A percentile compares a stretch with the other conserved stretches of the same genome.
phyloP scores from a whole-genome alignment of 2,329 filamentous ascomycete genomes.

The Epichloe gansuensis region DNA sequence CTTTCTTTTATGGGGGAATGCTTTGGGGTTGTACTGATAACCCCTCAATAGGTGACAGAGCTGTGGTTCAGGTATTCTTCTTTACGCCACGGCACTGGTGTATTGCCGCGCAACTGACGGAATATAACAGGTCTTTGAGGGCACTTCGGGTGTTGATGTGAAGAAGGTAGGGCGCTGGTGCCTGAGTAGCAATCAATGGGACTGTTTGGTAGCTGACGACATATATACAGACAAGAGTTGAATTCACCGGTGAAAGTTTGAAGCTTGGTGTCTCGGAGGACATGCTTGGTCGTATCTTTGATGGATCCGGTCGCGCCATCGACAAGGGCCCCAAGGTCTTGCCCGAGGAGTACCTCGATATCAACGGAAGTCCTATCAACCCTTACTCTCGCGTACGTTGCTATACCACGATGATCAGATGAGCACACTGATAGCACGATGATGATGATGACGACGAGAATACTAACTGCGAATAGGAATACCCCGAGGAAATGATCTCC shows the following conservation, averaged over 20 bases:
- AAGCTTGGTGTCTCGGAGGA: slow-evolving; percentile 99
- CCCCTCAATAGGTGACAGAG: slow-evolving; percentile 58
- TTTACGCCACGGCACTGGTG: slow-evolving; percentile 3
- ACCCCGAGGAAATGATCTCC: slow-evolving; percentile 99
- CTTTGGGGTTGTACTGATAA: not conserved
- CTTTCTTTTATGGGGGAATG: no score
- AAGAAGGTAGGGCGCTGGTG: slow-evolving; percentile 61
- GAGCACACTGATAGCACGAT: not conserved
- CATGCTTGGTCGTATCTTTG: slow-evolving; percentile 98
- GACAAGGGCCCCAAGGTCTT: slow-evolving; percentile 98
- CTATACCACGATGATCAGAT: not conserved
- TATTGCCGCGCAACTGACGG: slow-evolving; percentile 12
- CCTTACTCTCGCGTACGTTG: slow-evolving; percentile 74
- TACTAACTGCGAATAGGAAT: slow-evolving; percentile 48
- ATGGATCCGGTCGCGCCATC: slow-evolving; percentile 93
- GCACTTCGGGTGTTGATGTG: slow-evolving; percentile 92
- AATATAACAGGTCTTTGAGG: slow-evolving; percentile 73
- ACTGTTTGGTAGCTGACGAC: slow-evolving; percentile 13
- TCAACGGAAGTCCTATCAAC: slow-evolving; percentile 98
- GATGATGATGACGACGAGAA: not conserved
- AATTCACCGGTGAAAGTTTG: slow-evolving; percentile 92
- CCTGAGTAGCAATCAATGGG: not conserved
- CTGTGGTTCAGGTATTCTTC: slow-evolving; percentile 73
- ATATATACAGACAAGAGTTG: slow-evolving; percentile 67
- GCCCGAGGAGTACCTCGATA: slow-evolving; percentile 95